These are phyloP conservation scores for Tricholoma saponaceum DNA, from an alignment of 768 basidiomycete species.

Conservation along the genomic window DNA sequence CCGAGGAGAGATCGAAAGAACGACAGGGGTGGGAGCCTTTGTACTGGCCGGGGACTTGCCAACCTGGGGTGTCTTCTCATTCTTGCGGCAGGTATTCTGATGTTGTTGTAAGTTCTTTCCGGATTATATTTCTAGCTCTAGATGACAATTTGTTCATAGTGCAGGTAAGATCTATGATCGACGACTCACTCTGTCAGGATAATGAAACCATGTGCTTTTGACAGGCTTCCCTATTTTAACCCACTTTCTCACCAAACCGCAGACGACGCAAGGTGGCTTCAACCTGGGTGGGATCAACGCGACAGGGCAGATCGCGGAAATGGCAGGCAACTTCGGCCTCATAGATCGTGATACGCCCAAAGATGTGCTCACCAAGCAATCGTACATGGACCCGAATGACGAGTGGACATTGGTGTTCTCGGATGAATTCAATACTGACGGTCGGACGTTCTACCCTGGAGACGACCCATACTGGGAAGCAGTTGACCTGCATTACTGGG, in stretches of 20 bases:
- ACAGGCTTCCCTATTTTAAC: slow-evolving; percentile 47
- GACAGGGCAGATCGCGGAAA: slow-evolving; percentile 61
- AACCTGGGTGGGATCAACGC: slow-evolving; percentile 75
- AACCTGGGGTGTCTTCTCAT: slow-evolving; percentile 67
- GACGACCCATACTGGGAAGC: slow-evolving; percentile 66
- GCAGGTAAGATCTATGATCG: slow-evolving; percentile 28
- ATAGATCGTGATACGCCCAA: slow-evolving; percentile 78
- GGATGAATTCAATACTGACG: slow-evolving; percentile 78
- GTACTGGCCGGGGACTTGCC: slow-evolving; percentile 56
- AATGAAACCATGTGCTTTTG: not conserved
- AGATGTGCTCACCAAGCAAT: slow-evolving; percentile 46
- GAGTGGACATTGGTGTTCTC: slow-evolving; percentile 61
- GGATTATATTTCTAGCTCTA: not conserved
- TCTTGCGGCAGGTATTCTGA: slow-evolving; percentile 43
- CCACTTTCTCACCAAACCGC: slow-evolving; percentile 38
- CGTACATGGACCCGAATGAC: slow-evolving; percentile 52
- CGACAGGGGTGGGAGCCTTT: slow-evolving; percentile 55
- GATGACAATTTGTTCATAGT: slow-evolving; percentile 19
- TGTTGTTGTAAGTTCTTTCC: slow-evolving; percentile 48
- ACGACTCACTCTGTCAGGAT: slow-evolving; percentile 7
- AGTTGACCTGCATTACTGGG: slow-evolving; percentile 67
- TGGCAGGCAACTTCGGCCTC: slow-evolving; percentile 58
- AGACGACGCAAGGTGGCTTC: slow-evolving; percentile 52
- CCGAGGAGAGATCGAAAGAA: slow-evolving; percentile 47
- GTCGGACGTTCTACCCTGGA: slow-evolving; percentile 65